Base-by-base conservation (phyloP, 192 early-diverging fungal genomes). In the Entomortierella beljakovae region DNA sequence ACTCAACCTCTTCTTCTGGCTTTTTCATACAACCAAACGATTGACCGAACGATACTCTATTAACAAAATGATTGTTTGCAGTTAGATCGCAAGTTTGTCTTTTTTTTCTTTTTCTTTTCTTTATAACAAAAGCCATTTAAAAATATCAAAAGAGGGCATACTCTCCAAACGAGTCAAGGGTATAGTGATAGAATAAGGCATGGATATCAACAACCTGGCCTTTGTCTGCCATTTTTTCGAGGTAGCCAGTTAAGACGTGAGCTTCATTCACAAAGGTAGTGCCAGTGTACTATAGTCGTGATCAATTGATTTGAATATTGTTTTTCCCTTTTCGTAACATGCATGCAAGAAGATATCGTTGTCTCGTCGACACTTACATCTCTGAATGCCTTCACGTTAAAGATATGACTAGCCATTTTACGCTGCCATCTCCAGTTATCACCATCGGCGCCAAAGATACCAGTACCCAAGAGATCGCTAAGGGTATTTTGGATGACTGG, bases 141-240 rank as follows among this genome's bases (percentile, higher is more conserved):
- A 22, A 53, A 0, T 31, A 38, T 34, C 25, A 29, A 26, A 6
- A 0, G 29, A 8, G n/a, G 7, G 71, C 81, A 43, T 71, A 83
- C 79, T 74, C 62, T 33, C 84, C 82, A 71, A 87, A 87, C 0
- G 83, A 84, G 57, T 87, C 85, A 13, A 87, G 63, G 0, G 86
- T 87, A 34, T 77, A 87, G 32, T 80, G 82, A 57, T 81, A 82
- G 77, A 87, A 83, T 31, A 85, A 22, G 50, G 81, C 75, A 29
- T 84, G 83, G 20, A 87, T 72, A 49, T 87, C 86, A 25, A 87
- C 54, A 1, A 70, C 54, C 16, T 61, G 18, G 29, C 80, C 70
- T 6, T 64, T 37, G 1, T 80, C 72, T 11, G 67, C 76, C 22
- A 74, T 72, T 25, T 55, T 68, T 37, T 51, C 40, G 26, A 76